Percentiles rank a stretch among this genome's conserved stretches.
Evolutionary conservation across 768 basidiomycete genomes (phyloP).

Genomic region (Tricholoma furcatifolium): DNA sequence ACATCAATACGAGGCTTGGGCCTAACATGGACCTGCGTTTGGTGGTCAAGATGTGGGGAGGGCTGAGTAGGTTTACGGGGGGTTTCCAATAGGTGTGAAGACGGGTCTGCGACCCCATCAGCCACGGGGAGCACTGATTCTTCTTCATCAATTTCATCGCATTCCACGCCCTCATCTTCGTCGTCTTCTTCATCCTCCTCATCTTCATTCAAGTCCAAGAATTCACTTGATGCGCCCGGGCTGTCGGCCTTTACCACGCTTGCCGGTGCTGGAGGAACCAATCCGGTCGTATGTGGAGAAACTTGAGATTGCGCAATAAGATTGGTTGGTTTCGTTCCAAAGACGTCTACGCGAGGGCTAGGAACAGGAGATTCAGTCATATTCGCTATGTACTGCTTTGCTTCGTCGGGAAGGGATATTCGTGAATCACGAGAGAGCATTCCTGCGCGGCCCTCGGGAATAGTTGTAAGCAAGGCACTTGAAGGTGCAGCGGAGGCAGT

Average conservation of each 20-base stretch:
- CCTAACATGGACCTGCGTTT: conserved; percentile 10
- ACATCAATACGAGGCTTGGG: conserved; percentile 37
- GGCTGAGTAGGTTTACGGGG: conserved; percentile 10
- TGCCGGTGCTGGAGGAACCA: conserved; percentile 2
- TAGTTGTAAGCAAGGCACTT: conserved; percentile 29
- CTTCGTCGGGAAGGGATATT: conserved; percentile 75
- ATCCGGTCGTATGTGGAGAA: not conserved
- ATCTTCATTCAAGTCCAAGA: conserved; percentile 62
- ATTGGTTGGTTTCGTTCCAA: conserved; percentile 24
- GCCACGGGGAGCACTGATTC: conserved; percentile 26
- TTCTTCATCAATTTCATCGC: conserved; percentile 24
- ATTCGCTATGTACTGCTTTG: conserved; percentile 66
- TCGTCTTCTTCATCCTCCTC: conserved; percentile 44
- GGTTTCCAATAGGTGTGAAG: conserved; percentile 11
- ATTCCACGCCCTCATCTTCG: conserved; percentile 38
- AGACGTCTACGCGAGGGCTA: conserved; percentile 47
- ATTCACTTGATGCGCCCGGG: conserved; percentile 41
- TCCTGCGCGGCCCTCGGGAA: conserved; percentile 32
- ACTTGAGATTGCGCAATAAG: conserved; percentile 8
- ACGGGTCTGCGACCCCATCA: conserved; percentile 25
- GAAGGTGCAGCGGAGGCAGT: conserved; percentile 19
- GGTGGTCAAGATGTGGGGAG: conserved; percentile 1
- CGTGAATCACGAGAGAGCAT: conserved; percentile 60
- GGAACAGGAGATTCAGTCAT: conserved; percentile 63
- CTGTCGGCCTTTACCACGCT: conserved; percentile 9